These are phyloP conservation scores for Metarhizium guizhouense DNA, from an alignment of 2,329 filamentous ascomycete genomes.

Conservation along the genomic window DNA sequence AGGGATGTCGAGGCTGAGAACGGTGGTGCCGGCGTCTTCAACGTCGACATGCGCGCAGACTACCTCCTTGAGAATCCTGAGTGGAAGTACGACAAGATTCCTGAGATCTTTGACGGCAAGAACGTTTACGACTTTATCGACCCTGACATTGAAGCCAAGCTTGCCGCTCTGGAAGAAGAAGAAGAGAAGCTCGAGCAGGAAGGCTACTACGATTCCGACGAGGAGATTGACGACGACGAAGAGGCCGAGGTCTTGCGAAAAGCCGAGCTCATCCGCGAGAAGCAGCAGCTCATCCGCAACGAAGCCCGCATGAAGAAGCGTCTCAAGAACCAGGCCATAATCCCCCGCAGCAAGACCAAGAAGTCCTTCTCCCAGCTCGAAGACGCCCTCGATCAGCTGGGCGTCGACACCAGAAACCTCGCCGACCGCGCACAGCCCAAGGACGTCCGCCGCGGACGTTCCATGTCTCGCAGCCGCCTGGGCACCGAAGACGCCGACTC, in stretches of 20 bases:
- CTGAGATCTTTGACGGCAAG: conserved; percentile 88
- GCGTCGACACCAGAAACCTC: conserved; percentile 72
- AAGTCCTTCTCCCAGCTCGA: conserved; percentile 84
- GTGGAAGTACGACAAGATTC: conserved; percentile 95
- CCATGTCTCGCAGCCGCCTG: conserved; percentile 51
- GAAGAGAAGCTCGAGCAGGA: conserved; percentile 87
- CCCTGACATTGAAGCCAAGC: conserved; percentile 89
- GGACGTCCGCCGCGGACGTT: conserved; percentile 62
- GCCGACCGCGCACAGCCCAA: conserved; percentile 60
- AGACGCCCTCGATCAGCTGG: conserved; percentile 72
- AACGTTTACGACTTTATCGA: conserved; percentile 98
- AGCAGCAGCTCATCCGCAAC: conserved; percentile 85
- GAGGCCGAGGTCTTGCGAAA: conserved; percentile 84
- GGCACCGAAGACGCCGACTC: conserved; percentile 56
- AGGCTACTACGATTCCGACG: conserved; percentile 86
- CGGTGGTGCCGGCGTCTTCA: conserved; percentile 92
- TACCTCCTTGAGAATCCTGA: conserved; percentile 81
- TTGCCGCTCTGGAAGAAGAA: conserved; percentile 86
- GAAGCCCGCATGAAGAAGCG: conserved; percentile 92
- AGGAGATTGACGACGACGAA: conserved; percentile 75
- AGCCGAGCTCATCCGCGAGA: conserved; percentile 91
- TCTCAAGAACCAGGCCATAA: conserved; percentile 92
- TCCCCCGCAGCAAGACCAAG: conserved; percentile 73
- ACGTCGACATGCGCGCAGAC: conserved; percentile 81
- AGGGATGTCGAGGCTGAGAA: conserved; percentile 86